Conservation (phyloP, 164 flowering plant species). For the Aristolochia contorta region DNA sequence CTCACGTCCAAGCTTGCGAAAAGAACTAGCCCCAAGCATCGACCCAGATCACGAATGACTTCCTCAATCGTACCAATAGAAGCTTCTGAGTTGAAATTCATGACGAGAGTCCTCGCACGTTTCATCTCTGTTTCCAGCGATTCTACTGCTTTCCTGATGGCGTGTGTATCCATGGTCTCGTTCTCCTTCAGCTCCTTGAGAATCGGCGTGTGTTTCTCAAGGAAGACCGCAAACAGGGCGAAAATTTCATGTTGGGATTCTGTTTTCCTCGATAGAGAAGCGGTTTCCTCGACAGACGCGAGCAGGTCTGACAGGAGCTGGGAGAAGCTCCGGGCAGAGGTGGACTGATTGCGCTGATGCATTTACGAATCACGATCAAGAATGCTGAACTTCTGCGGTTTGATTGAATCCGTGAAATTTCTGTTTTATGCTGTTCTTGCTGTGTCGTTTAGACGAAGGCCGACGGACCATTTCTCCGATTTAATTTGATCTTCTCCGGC, state of each 20-base stretch:
- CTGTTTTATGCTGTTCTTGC: too few relatives aligned
- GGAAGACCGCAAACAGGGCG: slow-evolving; percentile 25
- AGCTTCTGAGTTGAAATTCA: slow-evolving; percentile 7
- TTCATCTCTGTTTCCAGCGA: slow-evolving; percentile 36
- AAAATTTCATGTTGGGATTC: slow-evolving; percentile 1
- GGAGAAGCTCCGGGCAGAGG: background rate
- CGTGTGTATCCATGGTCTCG: slow-evolving; percentile 14
- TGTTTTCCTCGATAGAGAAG: background rate
- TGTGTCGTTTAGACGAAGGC: too few relatives aligned
- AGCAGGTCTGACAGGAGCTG: background rate
- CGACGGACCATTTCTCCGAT: too few relatives aligned
- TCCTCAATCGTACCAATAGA: slow-evolving; percentile 23
- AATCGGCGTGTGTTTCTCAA: slow-evolving; percentile 32
- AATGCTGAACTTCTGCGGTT: too few relatives aligned
- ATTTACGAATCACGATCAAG: too few relatives aligned
- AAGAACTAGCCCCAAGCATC: slow-evolving; percentile 52
- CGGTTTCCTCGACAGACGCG: background rate
- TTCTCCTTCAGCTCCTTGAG: slow-evolving; percentile 25
- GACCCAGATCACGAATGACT: slow-evolving; percentile 35
- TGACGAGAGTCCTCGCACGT: slow-evolving; percentile 22
- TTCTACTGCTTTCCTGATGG: slow-evolving; percentile 29
- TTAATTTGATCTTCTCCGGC: too few relatives aligned
- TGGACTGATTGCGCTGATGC: too few relatives aligned
- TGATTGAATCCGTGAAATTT: too few relatives aligned
- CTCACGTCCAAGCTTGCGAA: slow-evolving; percentile 30